Percentiles rank a stretch among this genome's conserved stretches.
These are phyloP conservation scores for Nitzschia inconspicua DNA, from an alignment of 108 stramenopile genomes.

Conservation along the genomic window DNA sequence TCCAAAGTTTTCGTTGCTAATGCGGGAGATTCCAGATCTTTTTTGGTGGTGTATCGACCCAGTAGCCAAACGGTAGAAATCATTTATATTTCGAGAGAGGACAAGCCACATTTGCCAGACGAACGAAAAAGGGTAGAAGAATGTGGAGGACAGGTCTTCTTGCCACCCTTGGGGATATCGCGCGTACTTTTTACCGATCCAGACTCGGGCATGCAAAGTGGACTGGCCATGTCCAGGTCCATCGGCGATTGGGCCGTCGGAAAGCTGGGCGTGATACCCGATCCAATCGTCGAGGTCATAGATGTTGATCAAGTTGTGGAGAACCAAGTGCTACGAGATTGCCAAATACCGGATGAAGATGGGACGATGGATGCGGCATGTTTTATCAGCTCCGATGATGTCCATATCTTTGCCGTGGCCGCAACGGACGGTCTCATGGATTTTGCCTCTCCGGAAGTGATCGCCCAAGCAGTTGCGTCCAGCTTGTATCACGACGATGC, in stretches of 20 bases:
- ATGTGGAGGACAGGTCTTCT: constrained; percentile 61
- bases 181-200: constrained; percentile 72
- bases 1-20: constrained; percentile 71
- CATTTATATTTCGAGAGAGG: constrained; percentile 69
- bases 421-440: constrained; percentile 80
- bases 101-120: constrained; percentile 65
- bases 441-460: constrained; percentile 44
- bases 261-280: constrained; percentile 68
- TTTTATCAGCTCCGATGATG: constrained; percentile 25
- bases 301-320: constrained; percentile 40
- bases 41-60: constrained; percentile 62
- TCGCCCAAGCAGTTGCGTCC: constrained; percentile 52
- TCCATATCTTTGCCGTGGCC: constrained; percentile 73
- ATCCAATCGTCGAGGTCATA: constrained; percentile 70
- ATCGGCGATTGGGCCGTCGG: constrained; percentile 80
- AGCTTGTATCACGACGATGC: constrained; percentile 50
- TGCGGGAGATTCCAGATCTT: constrained; percentile 73
- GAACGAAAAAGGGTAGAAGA: constrained; percentile 66
- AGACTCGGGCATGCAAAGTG: constrained; percentile 60
- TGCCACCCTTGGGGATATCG: constrained; percentile 54
- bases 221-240: constrained; percentile 74
- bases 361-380: neutral
- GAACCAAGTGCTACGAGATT: neutral
- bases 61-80: constrained; percentile 24
- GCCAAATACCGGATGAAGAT: neutral